Base-by-base conservation (phyloP, 495 filamentous ascomycete genomes). In the Choiromyces venosus region DNA sequence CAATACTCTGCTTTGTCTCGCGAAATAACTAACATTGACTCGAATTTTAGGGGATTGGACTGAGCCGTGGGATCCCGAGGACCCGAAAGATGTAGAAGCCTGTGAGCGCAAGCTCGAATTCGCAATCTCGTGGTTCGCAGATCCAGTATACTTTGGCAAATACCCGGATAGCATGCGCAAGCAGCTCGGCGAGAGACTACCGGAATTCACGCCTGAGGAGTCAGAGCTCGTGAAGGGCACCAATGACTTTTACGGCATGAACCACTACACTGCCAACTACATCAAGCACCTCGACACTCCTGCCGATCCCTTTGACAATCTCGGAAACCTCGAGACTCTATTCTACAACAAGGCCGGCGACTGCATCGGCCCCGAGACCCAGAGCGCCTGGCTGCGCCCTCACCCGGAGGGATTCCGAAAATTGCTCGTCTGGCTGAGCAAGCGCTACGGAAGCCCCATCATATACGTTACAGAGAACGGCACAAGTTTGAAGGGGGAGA, bases 81-180 rank as follows among this genome's bases (percentile, higher is more conserved):
- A 86, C 67, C 84, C 85, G 2, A 80, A 80, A 4, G 86, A 87
- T 72, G 77, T 85, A 12, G 86, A 85, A 79, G 86, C 86, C 37
- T 83, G 82, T 66, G 82, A 85, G 69, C 84, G 86, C 67, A 86
- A 85, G 75, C 84, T 87, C 70, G 86, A 87, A 71, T 86, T 88
- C 69, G 84, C 86, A 16, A 87, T 87, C 74, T 86, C 86, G 37
- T 87, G 86, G 85, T 87, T 87, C 68, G 84, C 83, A 0, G 85
- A 86, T 68, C 85, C 84, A 0, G 39, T 87, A 5, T 86, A 86
- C 72, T 72, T 81, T 21, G 84, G 84, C 0, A 83, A 86, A 68
- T 87, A 86, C 75, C 85, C 85, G 6, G 83, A 74, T 9, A 83
- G 83, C 29, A 86, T 86, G 85, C 81, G 83, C 25, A 79, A 81